Percentiles rank a stretch among this genome's conserved stretches.
These are phyloP conservation scores for Phytopythium cucurbitacearum DNA, from an alignment of 352 stramenopile species.

Conservation along the genomic window DNA sequence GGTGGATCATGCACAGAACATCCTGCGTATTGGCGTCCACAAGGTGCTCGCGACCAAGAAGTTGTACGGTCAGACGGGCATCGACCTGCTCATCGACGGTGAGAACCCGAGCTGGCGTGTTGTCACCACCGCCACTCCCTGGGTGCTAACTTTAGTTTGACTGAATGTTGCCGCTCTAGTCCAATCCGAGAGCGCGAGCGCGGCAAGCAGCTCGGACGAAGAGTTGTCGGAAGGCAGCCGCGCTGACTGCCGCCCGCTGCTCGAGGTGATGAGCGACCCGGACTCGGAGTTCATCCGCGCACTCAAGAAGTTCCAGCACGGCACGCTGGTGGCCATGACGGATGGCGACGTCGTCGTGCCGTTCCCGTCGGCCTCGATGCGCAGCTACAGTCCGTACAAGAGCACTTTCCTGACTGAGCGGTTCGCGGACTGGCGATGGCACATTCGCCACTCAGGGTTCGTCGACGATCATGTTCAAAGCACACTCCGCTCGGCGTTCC, in stretches of 20 bases:
- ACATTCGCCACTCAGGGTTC: conserved; percentile 70
- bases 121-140: neutral
- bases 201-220: neutral
- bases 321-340: conserved; percentile 71
- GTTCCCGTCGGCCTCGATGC: conserved; percentile 67
- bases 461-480: neutral
- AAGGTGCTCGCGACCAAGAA: conserved; percentile 53
- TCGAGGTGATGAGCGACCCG: conserved; percentile 64
- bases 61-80: conserved; percentile 70
- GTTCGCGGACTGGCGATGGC: conserved; percentile 66
- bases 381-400: conserved; percentile 62
- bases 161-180: neutral
- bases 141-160: conserved; percentile 1
- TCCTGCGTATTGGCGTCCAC: conserved; percentile 68
- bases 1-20: conserved; percentile 33
- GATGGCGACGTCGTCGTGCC: conserved; percentile 74
- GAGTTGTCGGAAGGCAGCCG: neutral
- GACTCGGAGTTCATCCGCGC: conserved; percentile 48
- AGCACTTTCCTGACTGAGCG: conserved; percentile 45
- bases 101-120: neutral
- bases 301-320: conserved; percentile 49
- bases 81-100: conserved; percentile 64
- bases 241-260: conserved; percentile 21
- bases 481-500: conserved; percentile 14
- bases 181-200: neutral